A percentile compares a stretch with the other conserved stretches of the same genome.
Conservation (phyloP, 108 stramenopile genomes). For the Asterionellopsis glacialis region DNA sequence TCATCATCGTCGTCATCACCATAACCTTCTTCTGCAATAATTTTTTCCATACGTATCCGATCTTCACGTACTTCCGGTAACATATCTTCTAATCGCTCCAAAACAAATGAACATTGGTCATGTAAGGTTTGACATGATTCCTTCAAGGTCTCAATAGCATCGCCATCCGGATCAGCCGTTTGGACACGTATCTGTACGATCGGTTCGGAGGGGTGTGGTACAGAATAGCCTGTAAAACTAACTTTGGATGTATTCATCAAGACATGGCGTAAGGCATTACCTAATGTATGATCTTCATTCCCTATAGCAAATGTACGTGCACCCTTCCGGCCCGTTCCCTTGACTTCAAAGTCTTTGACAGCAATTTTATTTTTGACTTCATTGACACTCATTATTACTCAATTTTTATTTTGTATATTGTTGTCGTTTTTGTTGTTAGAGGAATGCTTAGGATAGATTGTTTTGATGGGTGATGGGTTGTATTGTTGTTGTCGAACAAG, state of each 20-base stretch:
- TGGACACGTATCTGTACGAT: constrained; percentile 92
- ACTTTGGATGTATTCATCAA: constrained; percentile 66
- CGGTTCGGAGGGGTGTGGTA: constrained; percentile 95
- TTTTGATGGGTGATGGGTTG: too few species aligned
- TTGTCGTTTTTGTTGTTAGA: too few species aligned
- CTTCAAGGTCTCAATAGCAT: constrained; percentile 58
- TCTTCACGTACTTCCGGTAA: constrained; percentile 72
- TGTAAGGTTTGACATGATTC: constrained; percentile 66
- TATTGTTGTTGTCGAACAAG: too few species aligned
- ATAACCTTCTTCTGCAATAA: constrained; percentile 32
- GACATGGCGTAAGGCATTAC: constrained; percentile 90
- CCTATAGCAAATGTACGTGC: constrained; percentile 84
- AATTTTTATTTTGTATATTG: too few species aligned
- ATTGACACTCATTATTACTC: constrained; percentile 2
- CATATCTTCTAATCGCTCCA: constrained; percentile 52
- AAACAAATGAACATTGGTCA: constrained; percentile 66
- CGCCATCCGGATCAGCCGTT: constrained; percentile 31
- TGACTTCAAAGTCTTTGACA: constrained; percentile 33
- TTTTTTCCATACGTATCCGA: constrained; percentile 46
- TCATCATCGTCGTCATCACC: constrained; percentile 45
- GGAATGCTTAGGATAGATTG: too few species aligned
- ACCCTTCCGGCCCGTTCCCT: constrained; percentile 62
- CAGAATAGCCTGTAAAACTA: constrained; percentile 92
- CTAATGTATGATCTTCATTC: constrained; percentile 96
- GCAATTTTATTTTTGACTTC: constrained; percentile 8